A percentile compares a stretch with the other conserved stretches of the same genome.
These are phyloP conservation scores for Pestalotiopsis sp. DNA, from an alignment of 2,329 filamentous ascomycete genomes.

Conservation along the genomic window DNA sequence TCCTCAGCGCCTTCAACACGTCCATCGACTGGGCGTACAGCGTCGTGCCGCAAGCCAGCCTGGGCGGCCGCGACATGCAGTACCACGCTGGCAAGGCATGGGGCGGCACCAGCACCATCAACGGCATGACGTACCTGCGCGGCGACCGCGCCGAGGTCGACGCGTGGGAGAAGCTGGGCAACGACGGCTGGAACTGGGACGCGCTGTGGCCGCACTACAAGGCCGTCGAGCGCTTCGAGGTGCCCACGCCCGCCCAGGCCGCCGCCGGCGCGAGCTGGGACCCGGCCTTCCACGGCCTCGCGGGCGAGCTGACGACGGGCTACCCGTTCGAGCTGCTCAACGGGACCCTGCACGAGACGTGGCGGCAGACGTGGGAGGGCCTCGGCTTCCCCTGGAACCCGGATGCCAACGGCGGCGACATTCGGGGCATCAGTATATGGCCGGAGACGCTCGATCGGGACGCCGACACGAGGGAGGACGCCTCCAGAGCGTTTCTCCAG, in stretches of 20 bases:
- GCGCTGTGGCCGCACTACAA: slow-evolving; percentile 49
- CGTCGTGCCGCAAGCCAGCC: slow-evolving; percentile 28
- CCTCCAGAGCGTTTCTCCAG: slow-evolving; percentile 45
- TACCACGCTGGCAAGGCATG: slow-evolving; percentile 40
- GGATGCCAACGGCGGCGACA: slow-evolving; percentile 42
- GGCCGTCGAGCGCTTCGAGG: slow-evolving; percentile 40
- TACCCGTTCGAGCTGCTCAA: slow-evolving; percentile 38
- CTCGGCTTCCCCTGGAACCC: slow-evolving; percentile 35
- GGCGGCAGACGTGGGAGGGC: slow-evolving; percentile 34
- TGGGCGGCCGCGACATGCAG: slow-evolving; percentile 33
- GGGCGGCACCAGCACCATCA: slow-evolving; percentile 43
- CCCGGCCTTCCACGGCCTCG: slow-evolving; percentile 35
- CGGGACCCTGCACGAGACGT: slow-evolving; percentile 30
- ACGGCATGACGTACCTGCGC: slow-evolving; percentile 50
- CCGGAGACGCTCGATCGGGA: slow-evolving; percentile 43
- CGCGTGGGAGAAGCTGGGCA: slow-evolving; percentile 46
- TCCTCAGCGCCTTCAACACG: slow-evolving; percentile 27
- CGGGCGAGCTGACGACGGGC: slow-evolving; percentile 39
- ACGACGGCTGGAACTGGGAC: slow-evolving; percentile 48
- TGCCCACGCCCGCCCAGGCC: slow-evolving; percentile 36
- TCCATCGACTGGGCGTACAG: slow-evolving; percentile 37
- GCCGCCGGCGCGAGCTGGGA: slow-evolving; percentile 38
- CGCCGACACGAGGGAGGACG: slow-evolving; percentile 40
- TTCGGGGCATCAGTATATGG: slow-evolving; percentile 39
- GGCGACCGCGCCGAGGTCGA: slow-evolving; percentile 44